Evolutionary conservation across 495 filamentous ascomycete genomes (phyloP), one percentile per base, ranked within the genome.

Genomic region (Penicillium dipodomyicola): DNA sequence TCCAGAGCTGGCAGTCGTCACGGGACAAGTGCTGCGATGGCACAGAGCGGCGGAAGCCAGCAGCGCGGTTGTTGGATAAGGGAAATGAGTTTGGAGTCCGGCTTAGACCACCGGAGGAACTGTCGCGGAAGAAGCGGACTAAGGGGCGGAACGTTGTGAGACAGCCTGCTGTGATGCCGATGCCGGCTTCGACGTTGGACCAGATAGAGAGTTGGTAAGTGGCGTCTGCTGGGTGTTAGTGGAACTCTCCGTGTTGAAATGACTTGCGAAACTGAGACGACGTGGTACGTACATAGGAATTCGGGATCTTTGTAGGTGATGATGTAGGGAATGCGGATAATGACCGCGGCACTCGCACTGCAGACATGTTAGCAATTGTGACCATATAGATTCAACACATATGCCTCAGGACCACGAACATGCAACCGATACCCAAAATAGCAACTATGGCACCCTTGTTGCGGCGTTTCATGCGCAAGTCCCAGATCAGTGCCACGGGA

Each of bases 121-220:
- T 44, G 22, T 71, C 64, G 35, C 67, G 67, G 29, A 70, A 56
- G 32, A 64, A 61, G 32, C 70, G 66, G 57, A 81, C 60, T 0
- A 77, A 55, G 3, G 75, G 75, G 10, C 74, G 69, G 15, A 76
- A 48, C 1, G 69, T 71, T 12, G 69, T 66, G n/a, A 78, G 69
- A 48, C 68, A 71, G 12, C 68, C 75, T 4, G 72, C 71, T 0
- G 72, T 69, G 49, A 78, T 74, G 48, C 72, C 75, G 17, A 77
- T 63, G 23, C 67, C 63, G 2, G 66, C 65, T 57, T 77, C 74
- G 49, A 74, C 56, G 41, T 70, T 71, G 22, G 70, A 72, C 73
- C 74, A 77, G 49, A 77, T 74, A 40, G 67, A 67, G 40, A 75
- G 67, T 32, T 73, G 62, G 52, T 65, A 67, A 20, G 70, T 72